Base-by-base conservation (phyloP, 768 basidiomycete species). In the Imleria badia region DNA sequence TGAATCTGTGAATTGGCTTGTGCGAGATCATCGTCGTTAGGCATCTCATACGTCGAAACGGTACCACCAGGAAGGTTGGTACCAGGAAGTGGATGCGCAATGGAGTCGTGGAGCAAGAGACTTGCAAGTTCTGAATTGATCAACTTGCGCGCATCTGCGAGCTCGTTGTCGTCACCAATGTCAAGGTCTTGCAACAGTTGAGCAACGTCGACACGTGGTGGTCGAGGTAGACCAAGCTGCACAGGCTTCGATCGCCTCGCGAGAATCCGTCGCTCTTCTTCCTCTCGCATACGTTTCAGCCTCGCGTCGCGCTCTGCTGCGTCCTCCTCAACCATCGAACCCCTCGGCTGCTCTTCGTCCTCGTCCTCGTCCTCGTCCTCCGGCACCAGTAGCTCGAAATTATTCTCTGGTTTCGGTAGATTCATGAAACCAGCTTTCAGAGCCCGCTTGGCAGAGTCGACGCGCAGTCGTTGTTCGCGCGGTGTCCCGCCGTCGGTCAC, bases 391-490 rank as follows among this genome's bases (percentile, higher is more conserved):
- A 99, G 75, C 73, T 98, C 95, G 63, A 98, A 98, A 71, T 98
- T 96, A 70, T 98, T 98, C 75, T 98, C 93, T 0, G 97, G 94
- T 60, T 85, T 86, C 0, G 97, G 97, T 15, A 99, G 77, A 56
- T 71, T 85, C 73, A 80, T 80, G 73, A 98, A 98, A 6, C 88
- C 90, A 11, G 85, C 82, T 61, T 88, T 80, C 48, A 98, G 79
- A 1, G 88, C 84, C 36, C 86, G 82, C 68, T 94, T 92, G 6
- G 83, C 79, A 22, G 86, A 82, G 52, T 78, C 78, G 14, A 72
- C 69, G 26, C 81, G 86, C 52, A 84, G 70, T 14, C 82, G 83
- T 58, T 86, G 81, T 44, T 93, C 89, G 34, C 87, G 83, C 1
- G 95, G 95, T 1, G 93, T 94, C 47, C 80, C 78, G 12, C 81